Evolutionary conservation across 2,329 filamentous ascomycete species (phyloP).

Genomic region (Penicillium sp.): DNA sequence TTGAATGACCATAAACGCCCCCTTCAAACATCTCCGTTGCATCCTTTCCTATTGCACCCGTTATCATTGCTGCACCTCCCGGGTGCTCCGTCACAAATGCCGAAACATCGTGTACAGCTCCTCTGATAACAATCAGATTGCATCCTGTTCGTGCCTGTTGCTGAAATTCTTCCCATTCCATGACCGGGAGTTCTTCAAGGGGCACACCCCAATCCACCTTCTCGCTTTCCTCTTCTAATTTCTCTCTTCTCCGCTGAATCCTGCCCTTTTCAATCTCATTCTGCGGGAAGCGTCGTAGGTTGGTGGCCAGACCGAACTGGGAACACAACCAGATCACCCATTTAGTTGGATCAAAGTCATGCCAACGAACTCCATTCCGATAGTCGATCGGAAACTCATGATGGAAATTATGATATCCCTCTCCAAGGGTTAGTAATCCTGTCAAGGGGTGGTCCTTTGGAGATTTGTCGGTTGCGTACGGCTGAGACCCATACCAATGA

Average conservation of each 20-base stretch:
- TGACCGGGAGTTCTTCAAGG: constrained; percentile 76
- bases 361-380: constrained; percentile 84
- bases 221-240: constrained; percentile 77
- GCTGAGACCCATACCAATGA: constrained; percentile 85
- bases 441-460: constrained; percentile 82
- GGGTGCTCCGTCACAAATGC: constrained; percentile 82
- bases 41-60: constrained; percentile 77
- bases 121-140: constrained; percentile 70
- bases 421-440: constrained; percentile 77
- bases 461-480: constrained; percentile 84
- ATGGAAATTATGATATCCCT: constrained; percentile 91
- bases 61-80: constrained; percentile 79
- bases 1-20: constrained; percentile 81
- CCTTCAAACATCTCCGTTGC: constrained; percentile 86
- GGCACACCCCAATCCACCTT: constrained; percentile 80
- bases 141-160: constrained; percentile 72
- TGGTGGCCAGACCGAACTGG: constrained; percentile 75
- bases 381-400: constrained; percentile 90
- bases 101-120: constrained; percentile 79
- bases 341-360: constrained; percentile 85
- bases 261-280: constrained; percentile 90
- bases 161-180: constrained; percentile 81
- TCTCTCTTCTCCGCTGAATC: constrained; percentile 82
- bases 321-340: constrained; percentile 82
- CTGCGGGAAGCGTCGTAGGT: constrained; percentile 82